Conservation (phyloP, 2,329 filamentous ascomycete genomes). For the Thermothelomyces thermophilus region DNA sequence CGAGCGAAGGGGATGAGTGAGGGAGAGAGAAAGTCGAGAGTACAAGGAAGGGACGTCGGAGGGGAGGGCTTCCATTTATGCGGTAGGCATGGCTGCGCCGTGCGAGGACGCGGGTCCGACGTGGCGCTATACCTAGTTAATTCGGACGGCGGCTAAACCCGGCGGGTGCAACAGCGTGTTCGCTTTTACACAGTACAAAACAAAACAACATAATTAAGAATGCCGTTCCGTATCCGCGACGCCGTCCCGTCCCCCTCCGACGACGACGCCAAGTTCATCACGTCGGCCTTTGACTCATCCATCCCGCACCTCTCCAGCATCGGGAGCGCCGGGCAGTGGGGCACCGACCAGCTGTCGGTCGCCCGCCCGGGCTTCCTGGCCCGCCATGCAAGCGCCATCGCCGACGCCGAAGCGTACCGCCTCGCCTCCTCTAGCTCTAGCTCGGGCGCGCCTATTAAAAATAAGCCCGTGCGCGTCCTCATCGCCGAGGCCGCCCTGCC, state of each 20-base stretch:
- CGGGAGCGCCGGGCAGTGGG: conserved; percentile 14
- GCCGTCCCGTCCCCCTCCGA: conserved; percentile 8
- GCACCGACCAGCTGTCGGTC: conserved; percentile 1
- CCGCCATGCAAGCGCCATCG: conserved; percentile 6
- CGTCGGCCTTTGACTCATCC: conserved; percentile 12
- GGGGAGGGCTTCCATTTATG: too few species aligned
- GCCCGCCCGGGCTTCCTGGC: conserved; percentile 1
- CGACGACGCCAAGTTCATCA: conserved; percentile 13
- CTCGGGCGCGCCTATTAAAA: too few species aligned
- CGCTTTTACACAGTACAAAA: too few species aligned
- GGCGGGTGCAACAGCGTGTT: too few species aligned
- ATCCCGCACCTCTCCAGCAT: conserved; percentile 12
- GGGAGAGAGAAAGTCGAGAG: too few species aligned
- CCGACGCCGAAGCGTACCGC: conserved; percentile 5
- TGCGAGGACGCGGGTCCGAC: too few species aligned
- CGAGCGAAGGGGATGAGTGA: too few species aligned
- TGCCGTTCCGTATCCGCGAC: conserved; percentile 13
- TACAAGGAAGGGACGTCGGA: too few species aligned
- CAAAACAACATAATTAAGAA: too few species aligned
- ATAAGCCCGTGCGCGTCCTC: conserved; percentile 7
- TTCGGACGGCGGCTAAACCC: too few species aligned
- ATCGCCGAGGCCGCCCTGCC: conserved; percentile 5
- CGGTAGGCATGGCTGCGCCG: too few species aligned
- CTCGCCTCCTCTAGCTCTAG: background rate
- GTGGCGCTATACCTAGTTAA: too few species aligned